Base-by-base conservation (phyloP, 169 alveolate genomes). In the Plasmodium gallinaceum region DNA sequence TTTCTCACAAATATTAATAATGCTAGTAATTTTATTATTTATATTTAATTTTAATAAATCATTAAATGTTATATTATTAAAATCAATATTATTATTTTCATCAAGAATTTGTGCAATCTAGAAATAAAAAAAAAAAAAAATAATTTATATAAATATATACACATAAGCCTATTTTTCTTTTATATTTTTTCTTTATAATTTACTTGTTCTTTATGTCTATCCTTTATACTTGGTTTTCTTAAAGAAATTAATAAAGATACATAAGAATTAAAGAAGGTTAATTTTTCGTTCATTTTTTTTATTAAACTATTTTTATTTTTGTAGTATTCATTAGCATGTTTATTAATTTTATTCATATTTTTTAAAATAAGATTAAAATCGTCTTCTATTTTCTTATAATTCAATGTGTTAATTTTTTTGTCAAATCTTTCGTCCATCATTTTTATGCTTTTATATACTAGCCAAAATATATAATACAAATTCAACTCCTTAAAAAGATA, bases 321-420 rank as follows among this genome's bases (percentile, higher is more conserved):
- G 46, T 83, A 83, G 46, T 83, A 83, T 32, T 83, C 83, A 68
- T 83, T 83, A 26, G 91, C 91, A 45, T 83, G 83, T 48, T 83
- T 83, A 62, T 83, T 83, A 83, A 83, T 83, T 83, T 68, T 83
- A 72, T 83, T 83, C 91, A 83, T 83, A 66, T 83, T 83, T 68
- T 83, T 83, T 58, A 83, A 22, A 45, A 83, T 83, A 70, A 83
- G 52, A 62, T 83, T 83, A 69, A 83, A 83, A 24, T 83, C 91
- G 22, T 83, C 91, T 68, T 83, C 91, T 83, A 83, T 68, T 68
- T 83, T 83, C 66, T 83, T 83, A 48, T 83, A 58, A 60, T 83
- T 83, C 20, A 83, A 71, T 16, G 83, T 66, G 26, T 83, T 83
- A 0, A 83, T 68, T 83, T 83, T 83, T 83, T 83, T 83, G 39